Percentiles rank a stretch among this genome's conserved stretches.
phyloP scores from a whole-genome alignment of 805 yeast species.

The Cyberlindnera xishuangbannaensis region DNA sequence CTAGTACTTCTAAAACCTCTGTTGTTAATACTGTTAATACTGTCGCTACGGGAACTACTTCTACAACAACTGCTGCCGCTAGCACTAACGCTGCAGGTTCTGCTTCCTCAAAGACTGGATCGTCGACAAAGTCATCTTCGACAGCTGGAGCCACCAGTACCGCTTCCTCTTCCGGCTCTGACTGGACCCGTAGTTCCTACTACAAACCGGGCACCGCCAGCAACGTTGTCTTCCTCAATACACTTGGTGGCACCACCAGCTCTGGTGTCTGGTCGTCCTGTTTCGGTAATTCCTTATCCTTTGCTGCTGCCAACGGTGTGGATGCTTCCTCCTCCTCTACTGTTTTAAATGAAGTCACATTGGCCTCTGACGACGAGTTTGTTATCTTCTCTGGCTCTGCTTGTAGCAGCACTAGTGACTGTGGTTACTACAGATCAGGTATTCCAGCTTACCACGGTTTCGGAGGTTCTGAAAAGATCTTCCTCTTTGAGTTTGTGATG shows the following conservation, averaged over 20 bases:
- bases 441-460: slow-evolving; percentile 96
- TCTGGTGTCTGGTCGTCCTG: slow-evolving; percentile 85
- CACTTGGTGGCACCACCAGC: slow-evolving; percentile 80
- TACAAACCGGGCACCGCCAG: slow-evolving; percentile 66
- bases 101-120: slow-evolving; percentile 16
- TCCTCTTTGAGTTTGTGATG: slow-evolving; percentile 92
- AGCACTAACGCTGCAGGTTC: slow-evolving; percentile 29
- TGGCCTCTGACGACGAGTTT: slow-evolving; percentile 73
- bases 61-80: slow-evolving; percentile 14
- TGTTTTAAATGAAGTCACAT: slow-evolving; percentile 60
- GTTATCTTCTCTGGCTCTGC: slow-evolving; percentile 71
- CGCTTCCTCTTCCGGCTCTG: slow-evolving; percentile 34
- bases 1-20: slow-evolving; percentile 19
- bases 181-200: slow-evolving; percentile 74
- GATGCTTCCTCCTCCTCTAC: slow-evolving; percentile 65
- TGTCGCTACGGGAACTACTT: slow-evolving; percentile 3
- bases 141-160: slow-evolving; percentile 23
- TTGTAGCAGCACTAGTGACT: slow-evolving; percentile 46
- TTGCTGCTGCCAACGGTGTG: slow-evolving; percentile 70
- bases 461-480: slow-evolving; percentile 76
- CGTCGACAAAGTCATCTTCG: background rate
- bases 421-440: slow-evolving; percentile 83
- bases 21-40: slow-evolving; percentile 18
- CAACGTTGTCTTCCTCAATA: slow-evolving; percentile 80
- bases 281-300: slow-evolving; percentile 92